Percentiles rank a stretch among this genome's conserved stretches.
Evolutionary conservation across 495 filamentous ascomycete genomes (phyloP).

Genomic region (Trichoderma parareesei): DNA sequence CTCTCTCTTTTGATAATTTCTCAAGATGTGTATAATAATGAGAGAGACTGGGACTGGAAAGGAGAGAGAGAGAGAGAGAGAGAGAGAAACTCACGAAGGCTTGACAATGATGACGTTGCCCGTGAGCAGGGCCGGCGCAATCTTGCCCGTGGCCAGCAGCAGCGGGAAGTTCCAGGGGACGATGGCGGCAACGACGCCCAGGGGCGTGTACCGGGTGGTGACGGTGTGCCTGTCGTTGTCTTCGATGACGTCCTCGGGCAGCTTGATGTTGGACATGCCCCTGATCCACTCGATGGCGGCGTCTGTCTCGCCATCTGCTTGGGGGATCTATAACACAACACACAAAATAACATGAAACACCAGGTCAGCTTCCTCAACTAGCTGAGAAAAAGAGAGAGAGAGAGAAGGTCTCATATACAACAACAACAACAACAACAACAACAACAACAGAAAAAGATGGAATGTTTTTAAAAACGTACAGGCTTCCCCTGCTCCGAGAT

Average conservation of each 20-base stretch:
- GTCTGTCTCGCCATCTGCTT: not conserved
- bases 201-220: conserved; percentile 42
- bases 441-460: not conserved
- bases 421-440: not conserved
- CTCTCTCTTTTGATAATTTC: no score
- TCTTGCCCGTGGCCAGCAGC: conserved; percentile 45
- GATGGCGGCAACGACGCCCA: conserved; percentile 48
- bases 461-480: not conserved
- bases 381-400: no score
- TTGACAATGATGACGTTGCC: conserved; percentile 59
- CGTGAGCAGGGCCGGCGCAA: conserved; percentile 47
- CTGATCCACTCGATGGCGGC: not conserved
- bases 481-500: not conserved
- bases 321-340: not conserved
- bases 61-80: no score
- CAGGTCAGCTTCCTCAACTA: no score
- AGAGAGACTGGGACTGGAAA: no score
- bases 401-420: no score
- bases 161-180: conserved; percentile 60
- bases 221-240: conserved; percentile 42
- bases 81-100: conserved; percentile 25
- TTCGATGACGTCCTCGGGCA: conserved; percentile 40
- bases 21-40: not conserved
- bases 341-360: no score
- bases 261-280: conserved; percentile 12